Evolutionary conservation across 306 rosid genomes (phyloP), one percentile per base, ranked within the genome.

Genomic region (Prunus fruticosa): DNA sequence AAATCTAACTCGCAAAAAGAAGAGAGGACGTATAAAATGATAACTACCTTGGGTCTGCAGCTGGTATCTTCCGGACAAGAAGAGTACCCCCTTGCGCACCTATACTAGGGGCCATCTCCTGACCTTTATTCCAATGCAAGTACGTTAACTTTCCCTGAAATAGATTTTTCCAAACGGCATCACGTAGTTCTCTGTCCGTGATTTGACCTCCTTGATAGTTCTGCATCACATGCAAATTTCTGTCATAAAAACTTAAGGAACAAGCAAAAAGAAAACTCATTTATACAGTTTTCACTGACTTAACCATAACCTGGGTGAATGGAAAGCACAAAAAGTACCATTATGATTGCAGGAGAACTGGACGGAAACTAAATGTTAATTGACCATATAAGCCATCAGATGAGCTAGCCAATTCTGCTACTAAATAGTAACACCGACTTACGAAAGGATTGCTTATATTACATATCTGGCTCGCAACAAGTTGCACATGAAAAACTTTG

Each of bases 21-120:
- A 57, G 51, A 75, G 74, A 52, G 34, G 52, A 46, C 2, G 22
- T 10, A 38, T 68, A 74, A 65, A 82, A 65, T 30, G 16, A 51
- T 72, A 67, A 58, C 81, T 86, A 94, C 98, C 72, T 81, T 62
- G 90, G 91, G 28, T 89, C 89, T 67, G 84, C 85, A 50, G 73
- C 64, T 64, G 94, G 94, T 80, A 94, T 54, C 80, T 88, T 91
- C 75, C 97, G 91, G 71, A 94, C 91, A 62, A 94, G 94, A 79
- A 92, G 92, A 51, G 97, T 90, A 69, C 84, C 98, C 70, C 87
- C 89, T 73, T 86, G 79, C 8, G 63, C 89, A 47, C 82, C 85
- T 58, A 90, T 85, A 68, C 89, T 83, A 64, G 97, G 96, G 71
- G 88, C 81, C 98, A 94, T 94, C 85, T 87, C 97, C 82, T 86